phyloP scores from a whole-genome alignment of 495 filamentous ascomycete genomes.

The Lindgomyces ingoldianus region DNA sequence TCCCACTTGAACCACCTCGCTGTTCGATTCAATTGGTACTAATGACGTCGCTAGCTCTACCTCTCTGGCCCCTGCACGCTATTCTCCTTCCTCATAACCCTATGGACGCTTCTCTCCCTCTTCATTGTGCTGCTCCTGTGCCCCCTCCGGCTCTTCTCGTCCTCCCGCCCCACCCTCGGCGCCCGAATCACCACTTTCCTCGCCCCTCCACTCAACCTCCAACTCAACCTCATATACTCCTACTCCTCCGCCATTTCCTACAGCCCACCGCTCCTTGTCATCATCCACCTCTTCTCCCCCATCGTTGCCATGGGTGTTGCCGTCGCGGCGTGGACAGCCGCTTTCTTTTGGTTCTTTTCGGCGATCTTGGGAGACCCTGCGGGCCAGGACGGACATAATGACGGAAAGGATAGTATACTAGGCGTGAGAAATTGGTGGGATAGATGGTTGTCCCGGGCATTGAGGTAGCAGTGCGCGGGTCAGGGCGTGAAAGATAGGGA shows the following conservation, averaged over 20 bases:
- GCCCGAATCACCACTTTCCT: conserved; percentile 43
- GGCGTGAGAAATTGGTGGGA: conserved; percentile 65
- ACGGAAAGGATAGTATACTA: conserved; percentile 62
- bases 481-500: too few species aligned
- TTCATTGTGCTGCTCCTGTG: conserved; percentile 40
- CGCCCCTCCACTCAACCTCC: conserved; percentile 42
- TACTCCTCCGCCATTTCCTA: conserved; percentile 36
- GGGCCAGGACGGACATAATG: conserved; percentile 62
- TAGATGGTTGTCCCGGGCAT: conserved; percentile 49
- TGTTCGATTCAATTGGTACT: too few species aligned
- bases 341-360: conserved; percentile 65
- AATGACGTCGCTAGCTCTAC: conserved; percentile 33
- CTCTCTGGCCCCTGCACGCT: conserved; percentile 41
- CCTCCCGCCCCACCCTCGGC: conserved; percentile 32
- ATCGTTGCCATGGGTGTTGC: conserved; percentile 57
- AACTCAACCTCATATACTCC: conserved; percentile 47
- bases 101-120: conserved; percentile 42
- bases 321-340: conserved; percentile 60
- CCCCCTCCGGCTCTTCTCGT: conserved; percentile 43
- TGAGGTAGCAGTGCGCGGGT: too few species aligned
- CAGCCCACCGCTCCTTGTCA: conserved; percentile 47
- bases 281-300: conserved; percentile 57
- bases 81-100: conserved; percentile 38
- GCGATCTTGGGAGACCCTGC: conserved; percentile 64
- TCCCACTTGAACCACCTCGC: too few species aligned